Evolutionary conservation across 345 rosid species (phyloP).

Genomic region (Eutrema yunnanense): DNA sequence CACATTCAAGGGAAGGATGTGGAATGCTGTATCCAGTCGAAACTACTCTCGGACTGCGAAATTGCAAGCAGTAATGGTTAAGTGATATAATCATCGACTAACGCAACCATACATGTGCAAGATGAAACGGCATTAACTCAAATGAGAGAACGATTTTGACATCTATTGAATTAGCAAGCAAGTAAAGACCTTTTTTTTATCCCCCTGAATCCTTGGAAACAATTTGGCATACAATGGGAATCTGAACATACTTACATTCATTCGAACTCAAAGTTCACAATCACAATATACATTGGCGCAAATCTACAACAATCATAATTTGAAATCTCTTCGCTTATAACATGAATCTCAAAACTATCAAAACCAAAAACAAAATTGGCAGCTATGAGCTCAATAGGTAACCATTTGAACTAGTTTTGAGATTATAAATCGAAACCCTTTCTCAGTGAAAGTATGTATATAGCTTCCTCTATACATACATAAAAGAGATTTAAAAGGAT

Average conservation of each 20-base stretch:
- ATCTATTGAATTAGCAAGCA: neutral
- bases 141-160: no score
- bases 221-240: neutral
- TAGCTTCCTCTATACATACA: neutral
- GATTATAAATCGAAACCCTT: neutral
- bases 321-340: neutral
- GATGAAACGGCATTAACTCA: neutral
- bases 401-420: neutral
- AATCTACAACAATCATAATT: neutral
- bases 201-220: neutral
- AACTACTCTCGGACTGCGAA: slow-evolving; percentile 73
- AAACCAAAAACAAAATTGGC: neutral
- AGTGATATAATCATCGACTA: neutral
- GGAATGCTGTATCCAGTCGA: slow-evolving; percentile 79
- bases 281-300: neutral
- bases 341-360: neutral
- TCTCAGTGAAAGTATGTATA: neutral
- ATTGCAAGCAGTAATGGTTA: neutral
- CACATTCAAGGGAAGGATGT: slow-evolving; percentile 83
- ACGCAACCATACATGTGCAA: neutral
- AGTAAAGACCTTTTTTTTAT: neutral
- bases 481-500: neutral
- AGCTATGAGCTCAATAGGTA: no score
- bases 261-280: neutral
- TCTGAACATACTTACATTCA: neutral